These are phyloP conservation scores for Boechera stricta DNA, from an alignment of 345 rosid genomes.

Conservation along the genomic window DNA sequence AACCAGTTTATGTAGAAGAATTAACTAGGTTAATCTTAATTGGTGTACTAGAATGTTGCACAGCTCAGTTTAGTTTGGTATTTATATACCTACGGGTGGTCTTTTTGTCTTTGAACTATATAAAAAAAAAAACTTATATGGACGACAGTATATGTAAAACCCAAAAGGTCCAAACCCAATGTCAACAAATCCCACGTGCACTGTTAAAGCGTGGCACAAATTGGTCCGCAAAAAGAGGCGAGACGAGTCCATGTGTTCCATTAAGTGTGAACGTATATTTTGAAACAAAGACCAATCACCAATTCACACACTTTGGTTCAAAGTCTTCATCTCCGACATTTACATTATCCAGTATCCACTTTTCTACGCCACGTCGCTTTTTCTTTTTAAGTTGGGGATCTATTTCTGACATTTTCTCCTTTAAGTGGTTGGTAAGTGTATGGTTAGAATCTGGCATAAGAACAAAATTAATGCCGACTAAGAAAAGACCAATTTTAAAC, in stretches of 20 bases:
- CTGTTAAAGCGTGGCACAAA: neutral
- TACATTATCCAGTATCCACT: neutral
- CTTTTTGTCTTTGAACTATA: no score
- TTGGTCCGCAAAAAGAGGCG: neutral
- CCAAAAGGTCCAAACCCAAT: neutral
- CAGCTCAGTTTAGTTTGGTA: no score
- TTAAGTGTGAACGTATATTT: neutral
- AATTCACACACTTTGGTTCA: neutral
- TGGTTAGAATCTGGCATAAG: neutral
- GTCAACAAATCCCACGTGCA: neutral
- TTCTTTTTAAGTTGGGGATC: neutral
- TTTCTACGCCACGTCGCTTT: neutral
- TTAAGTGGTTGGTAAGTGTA: neutral
- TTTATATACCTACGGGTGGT: no score
- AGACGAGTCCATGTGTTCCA: conserved; percentile 4
- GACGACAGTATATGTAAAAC: no score
- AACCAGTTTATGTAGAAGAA: no score
- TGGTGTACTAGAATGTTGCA: no score
- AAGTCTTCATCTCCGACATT: neutral
- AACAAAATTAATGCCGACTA: neutral
- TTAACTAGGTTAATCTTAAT: no score
- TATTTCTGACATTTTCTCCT: conserved; percentile 1
- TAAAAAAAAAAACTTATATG: no score
- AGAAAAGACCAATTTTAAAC: neutral
- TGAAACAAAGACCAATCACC: neutral